These are phyloP conservation scores for Anisodus acutangulus DNA, from an alignment of 257 asterid species.

Conservation along the genomic window DNA sequence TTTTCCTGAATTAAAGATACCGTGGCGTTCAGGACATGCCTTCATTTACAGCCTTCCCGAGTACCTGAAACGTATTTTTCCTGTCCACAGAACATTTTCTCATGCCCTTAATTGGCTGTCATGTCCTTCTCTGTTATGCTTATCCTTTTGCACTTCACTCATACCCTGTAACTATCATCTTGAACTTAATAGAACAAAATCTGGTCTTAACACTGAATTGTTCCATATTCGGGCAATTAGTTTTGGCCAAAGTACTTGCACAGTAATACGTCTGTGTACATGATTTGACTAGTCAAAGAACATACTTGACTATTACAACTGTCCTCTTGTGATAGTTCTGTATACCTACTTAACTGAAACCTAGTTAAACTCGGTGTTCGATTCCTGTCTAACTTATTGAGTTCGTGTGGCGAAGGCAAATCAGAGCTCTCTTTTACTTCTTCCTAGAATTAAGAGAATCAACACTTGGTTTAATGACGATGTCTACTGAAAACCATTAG, in stretches of 20 bases:
- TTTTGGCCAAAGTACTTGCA: neutral
- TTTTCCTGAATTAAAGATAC: slow-evolving; percentile 17
- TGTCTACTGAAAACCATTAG: neutral
- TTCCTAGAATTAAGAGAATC: neutral
- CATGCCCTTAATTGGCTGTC: slow-evolving; percentile 16
- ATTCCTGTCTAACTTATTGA: neutral
- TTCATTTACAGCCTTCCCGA: neutral
- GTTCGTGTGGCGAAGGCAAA: neutral
- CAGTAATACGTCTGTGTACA: neutral
- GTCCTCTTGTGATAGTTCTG: neutral
- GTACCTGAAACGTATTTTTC: neutral
- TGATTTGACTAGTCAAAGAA: neutral
- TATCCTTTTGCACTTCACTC: neutral
- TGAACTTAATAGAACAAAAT: slow-evolving; percentile 1
- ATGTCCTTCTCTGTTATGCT: neutral
- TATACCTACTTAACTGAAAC: neutral
- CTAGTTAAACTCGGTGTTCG: slow-evolving; percentile 20
- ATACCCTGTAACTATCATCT: neutral
- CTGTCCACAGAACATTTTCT: neutral
- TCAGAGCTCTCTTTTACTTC: neutral
- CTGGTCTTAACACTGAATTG: neutral
- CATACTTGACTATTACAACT: neutral
- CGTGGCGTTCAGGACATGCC: neutral
- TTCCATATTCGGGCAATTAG: neutral
- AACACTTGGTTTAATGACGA: neutral